These are phyloP conservation scores for Aspergillus fructus DNA, from an alignment of 2,329 filamentous ascomycete species.

Conservation along the genomic window DNA sequence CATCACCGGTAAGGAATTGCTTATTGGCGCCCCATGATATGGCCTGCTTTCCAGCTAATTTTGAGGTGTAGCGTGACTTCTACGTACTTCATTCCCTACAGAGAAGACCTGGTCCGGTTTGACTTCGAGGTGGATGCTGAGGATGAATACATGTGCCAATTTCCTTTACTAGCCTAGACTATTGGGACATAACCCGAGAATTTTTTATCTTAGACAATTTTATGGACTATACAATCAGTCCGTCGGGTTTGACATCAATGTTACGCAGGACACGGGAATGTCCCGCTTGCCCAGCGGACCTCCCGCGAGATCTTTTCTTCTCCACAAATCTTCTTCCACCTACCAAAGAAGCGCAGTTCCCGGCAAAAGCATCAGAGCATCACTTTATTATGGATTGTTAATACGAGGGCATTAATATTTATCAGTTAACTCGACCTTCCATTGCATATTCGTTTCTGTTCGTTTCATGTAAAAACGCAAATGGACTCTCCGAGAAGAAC, in stretches of 20 bases:
- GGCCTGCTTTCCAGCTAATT: background rate
- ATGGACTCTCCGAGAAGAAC: conserved; percentile 30
- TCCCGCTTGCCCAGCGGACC: background rate
- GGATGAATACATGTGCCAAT: conserved; percentile 34
- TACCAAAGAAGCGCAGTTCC: background rate
- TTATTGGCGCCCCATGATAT: conserved; percentile 1
- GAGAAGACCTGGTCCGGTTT: conserved; percentile 54
- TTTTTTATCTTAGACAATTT: background rate
- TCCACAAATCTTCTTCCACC: background rate
- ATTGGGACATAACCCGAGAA: background rate
- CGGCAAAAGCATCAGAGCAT: background rate
- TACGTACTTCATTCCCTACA: conserved; percentile 53
- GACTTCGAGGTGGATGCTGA: conserved; percentile 49
- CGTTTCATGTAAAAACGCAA: background rate
- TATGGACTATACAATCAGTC: background rate
- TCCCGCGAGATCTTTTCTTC: background rate
- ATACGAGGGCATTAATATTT: background rate
- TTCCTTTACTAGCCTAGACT: background rate
- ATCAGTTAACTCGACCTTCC: too few species aligned
- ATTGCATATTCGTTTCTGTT: background rate
- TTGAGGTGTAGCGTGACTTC: conserved; percentile 47
- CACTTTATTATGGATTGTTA: background rate
- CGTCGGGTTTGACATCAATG: background rate
- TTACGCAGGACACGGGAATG: background rate
- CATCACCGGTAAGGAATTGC: conserved; percentile 45